Evolutionary conservation across 2,329 filamentous ascomycete species (phyloP).

Genomic region (Zopfia rhizophila): DNA sequence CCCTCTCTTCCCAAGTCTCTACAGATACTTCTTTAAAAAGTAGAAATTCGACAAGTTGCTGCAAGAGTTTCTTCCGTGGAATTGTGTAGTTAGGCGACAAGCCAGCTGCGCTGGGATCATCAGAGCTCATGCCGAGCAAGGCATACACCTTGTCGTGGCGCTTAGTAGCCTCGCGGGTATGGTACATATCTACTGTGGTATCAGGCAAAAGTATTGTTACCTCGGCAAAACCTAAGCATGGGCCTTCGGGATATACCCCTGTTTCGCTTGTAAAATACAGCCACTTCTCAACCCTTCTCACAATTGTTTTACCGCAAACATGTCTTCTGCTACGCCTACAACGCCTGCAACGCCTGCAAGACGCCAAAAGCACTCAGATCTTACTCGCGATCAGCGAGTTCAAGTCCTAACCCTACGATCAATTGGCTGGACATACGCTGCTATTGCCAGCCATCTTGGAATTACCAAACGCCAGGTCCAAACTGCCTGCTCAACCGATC

Average conservation of each 20-base stretch:
- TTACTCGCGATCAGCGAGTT: too few species aligned
- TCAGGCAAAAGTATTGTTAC: conserved; percentile 4
- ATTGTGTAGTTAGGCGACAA: conserved; percentile 17
- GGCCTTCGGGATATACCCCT: conserved; percentile 3
- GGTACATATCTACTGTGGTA: conserved; percentile 21
- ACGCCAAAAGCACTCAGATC: too few species aligned
- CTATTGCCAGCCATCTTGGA: too few species aligned
- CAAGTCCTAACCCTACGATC: too few species aligned
- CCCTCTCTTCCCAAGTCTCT: conserved; percentile 4
- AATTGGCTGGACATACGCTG: too few species aligned
- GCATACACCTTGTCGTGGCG: conserved; percentile 18
- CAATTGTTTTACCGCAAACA: too few species aligned
- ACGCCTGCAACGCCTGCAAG: too few species aligned
- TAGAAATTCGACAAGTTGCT: conserved; percentile 1
- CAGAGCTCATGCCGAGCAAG: conserved; percentile 18
- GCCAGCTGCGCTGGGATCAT: background rate
- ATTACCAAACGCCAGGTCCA: too few species aligned
- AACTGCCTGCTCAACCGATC: too few species aligned
- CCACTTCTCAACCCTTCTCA: too few species aligned
- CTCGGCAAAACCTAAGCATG: too few species aligned
- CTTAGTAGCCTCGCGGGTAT: conserved; percentile 13
- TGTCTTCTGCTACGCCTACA: too few species aligned
- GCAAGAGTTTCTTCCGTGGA: conserved; percentile 3
- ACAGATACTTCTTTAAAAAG: conserved; percentile 1
- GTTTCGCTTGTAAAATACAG: background rate